Conservation (phyloP, 768 basidiomycete genomes). For the Lactarius evosmus region DNA sequence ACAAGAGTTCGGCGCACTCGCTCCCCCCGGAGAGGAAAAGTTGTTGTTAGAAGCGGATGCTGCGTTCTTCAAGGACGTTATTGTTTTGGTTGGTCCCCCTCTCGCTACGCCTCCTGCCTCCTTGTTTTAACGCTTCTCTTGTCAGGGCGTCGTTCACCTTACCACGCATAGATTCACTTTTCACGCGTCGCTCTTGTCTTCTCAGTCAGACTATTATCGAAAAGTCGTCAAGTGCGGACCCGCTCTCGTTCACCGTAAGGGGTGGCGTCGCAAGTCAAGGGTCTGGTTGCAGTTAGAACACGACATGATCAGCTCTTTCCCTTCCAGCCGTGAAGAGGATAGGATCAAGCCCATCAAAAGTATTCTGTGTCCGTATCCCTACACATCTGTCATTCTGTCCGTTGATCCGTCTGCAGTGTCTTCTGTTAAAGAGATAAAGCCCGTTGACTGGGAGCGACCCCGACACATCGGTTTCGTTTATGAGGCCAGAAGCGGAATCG, state of each 20-base stretch:
- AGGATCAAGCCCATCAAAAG: constrained; percentile 52
- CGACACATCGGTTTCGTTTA: constrained; percentile 42
- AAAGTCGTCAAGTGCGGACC: constrained; percentile 50
- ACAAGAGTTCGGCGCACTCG: constrained; percentile 56
- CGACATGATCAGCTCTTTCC: constrained; percentile 58
- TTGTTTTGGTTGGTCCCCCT: constrained; percentile 43
- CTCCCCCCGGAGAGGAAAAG: constrained; percentile 45
- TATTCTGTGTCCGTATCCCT: constrained; percentile 44
- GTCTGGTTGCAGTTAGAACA: constrained; percentile 61
- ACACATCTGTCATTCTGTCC: background rate
- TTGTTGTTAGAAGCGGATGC: constrained; percentile 54
- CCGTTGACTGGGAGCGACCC: constrained; percentile 46
- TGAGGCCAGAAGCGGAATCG: constrained; percentile 31
- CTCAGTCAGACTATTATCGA: constrained; percentile 36
- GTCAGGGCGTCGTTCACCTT: constrained; percentile 56
- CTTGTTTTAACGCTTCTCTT: constrained; percentile 10
- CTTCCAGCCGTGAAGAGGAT: constrained; percentile 52
- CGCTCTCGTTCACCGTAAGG: constrained; percentile 45
- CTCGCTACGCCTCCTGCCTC: constrained; percentile 8
- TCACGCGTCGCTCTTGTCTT: constrained; percentile 57
- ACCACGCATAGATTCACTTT: constrained; percentile 65
- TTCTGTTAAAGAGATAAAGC: constrained; percentile 43
- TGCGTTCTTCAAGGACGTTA: constrained; percentile 46
- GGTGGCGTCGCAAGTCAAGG: constrained; percentile 45
- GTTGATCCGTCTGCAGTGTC: constrained; percentile 41